A percentile compares a stretch with the other conserved stretches of the same genome.
Evolutionary conservation across 352 stramenopile genomes (phyloP).

Genomic region (Phytophthora crassamura): DNA sequence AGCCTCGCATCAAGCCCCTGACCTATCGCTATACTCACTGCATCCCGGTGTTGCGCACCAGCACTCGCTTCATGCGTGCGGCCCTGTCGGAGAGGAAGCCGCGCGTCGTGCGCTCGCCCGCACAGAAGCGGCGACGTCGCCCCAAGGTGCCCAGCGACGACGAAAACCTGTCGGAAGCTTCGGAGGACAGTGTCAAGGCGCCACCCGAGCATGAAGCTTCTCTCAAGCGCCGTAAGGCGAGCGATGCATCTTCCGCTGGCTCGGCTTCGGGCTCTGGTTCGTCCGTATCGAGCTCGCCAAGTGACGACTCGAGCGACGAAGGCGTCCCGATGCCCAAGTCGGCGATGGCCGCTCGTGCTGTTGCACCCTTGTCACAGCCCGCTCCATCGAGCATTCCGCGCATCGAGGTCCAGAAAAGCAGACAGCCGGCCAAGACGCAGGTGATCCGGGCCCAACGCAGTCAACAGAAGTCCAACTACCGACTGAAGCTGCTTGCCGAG

Average conservation of each 20-base stretch:
- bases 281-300: constrained; percentile 24
- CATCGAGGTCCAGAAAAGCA: constrained; percentile 12
- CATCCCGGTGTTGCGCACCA: constrained; percentile 32
- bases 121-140: constrained; percentile 19
- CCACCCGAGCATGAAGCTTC: constrained; percentile 2
- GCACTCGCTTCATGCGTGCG: constrained; percentile 41
- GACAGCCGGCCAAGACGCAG: constrained; percentile 18
- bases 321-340: constrained; percentile 13
- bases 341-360: neutral
- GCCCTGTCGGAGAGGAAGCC: constrained; percentile 34
- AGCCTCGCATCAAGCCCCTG: constrained; percentile 25
- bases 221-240: constrained; percentile 21
- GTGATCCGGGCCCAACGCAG: constrained; percentile 4
- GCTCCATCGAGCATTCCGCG: constrained; percentile 2
- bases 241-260: constrained; percentile 14
- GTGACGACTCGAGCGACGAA: constrained; percentile 27
- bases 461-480: constrained; percentile 36
- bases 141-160: constrained; percentile 9
- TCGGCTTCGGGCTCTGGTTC: constrained; percentile 18
- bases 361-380: neutral
- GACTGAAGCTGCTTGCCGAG: constrained; percentile 35
- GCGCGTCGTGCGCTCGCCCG: constrained; percentile 5
- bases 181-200: constrained; percentile 16
- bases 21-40: constrained; percentile 40
- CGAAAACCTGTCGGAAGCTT: constrained; percentile 22